phyloP scores from a whole-genome alignment of 805 yeast species.

The Candida ponderosae region DNA sequence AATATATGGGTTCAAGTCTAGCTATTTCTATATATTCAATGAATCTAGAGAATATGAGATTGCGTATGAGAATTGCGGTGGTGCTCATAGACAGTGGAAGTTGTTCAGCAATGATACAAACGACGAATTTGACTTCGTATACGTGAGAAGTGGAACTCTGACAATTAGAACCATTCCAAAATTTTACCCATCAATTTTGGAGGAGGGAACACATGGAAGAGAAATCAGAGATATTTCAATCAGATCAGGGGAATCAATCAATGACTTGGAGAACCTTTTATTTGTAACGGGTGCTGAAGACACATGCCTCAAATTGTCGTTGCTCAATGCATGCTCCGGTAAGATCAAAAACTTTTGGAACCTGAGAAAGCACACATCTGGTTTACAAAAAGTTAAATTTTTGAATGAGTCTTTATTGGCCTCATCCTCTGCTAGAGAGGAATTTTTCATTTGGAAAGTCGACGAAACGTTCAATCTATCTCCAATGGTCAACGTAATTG shows the following conservation, averaged over 20 bases:
- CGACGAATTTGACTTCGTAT: conserved; percentile 38
- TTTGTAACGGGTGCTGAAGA: conserved; percentile 86
- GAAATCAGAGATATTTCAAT: conserved; percentile 74
- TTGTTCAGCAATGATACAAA: conserved; percentile 23
- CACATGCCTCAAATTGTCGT: conserved; percentile 61
- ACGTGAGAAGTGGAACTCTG: conserved; percentile 49
- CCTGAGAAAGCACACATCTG: conserved; percentile 79
- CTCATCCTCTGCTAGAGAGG: conserved; percentile 81
- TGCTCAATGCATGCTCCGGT: conserved; percentile 29
- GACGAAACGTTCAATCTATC: conserved; percentile 22
- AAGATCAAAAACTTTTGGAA: conserved; percentile 44
- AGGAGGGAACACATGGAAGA: conserved; percentile 81
- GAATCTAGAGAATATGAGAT: conserved; percentile 70
- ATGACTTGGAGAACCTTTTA: conserved; percentile 27
- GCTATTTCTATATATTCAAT: conserved; percentile 72
- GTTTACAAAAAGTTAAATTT: conserved; percentile 68
- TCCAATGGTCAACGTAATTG: conserved; percentile 41
- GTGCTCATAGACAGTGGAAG: conserved; percentile 83
- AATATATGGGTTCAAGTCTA: conserved; percentile 78
- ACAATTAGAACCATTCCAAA: conserved; percentile 27
- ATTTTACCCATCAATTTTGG: conserved; percentile 27
- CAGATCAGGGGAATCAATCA: conserved; percentile 25
- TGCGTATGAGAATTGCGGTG: conserved; percentile 74
- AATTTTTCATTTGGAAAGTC: conserved; percentile 73
- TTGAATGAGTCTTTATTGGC: conserved; percentile 41